Conservation (phyloP, 2,329 filamentous ascomycete genomes). For the Aspergillus proliferans region DNA sequence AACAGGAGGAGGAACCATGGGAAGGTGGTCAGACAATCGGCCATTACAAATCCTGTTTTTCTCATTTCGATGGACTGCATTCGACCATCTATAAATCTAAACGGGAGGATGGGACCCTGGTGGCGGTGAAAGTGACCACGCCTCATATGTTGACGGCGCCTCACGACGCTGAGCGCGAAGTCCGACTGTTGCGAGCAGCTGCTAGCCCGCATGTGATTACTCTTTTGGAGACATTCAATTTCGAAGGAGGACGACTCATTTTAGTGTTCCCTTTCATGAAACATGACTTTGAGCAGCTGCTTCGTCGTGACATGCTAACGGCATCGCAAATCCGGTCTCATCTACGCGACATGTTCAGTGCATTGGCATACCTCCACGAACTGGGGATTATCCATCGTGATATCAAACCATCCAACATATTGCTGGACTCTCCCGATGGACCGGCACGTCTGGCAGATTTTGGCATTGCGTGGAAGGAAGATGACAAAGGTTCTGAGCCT, state of each 20-base stretch:
- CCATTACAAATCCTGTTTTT: constrained; percentile 50
- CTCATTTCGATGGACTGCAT: constrained; percentile 64
- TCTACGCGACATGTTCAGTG: constrained; percentile 64
- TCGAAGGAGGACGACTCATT: constrained; percentile 66
- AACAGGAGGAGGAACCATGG: constrained; percentile 21
- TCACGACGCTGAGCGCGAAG: constrained; percentile 76
- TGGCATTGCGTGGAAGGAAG: constrained; percentile 77
- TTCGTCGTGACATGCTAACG: constrained; percentile 45
- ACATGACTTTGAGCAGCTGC: constrained; percentile 62
- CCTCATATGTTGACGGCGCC: constrained; percentile 67
- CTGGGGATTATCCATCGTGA: constrained; percentile 84
- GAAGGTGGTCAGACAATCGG: constrained; percentile 43
- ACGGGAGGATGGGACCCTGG: constrained; percentile 36
- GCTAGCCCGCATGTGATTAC: constrained; percentile 56
- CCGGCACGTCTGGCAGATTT: constrained; percentile 84
- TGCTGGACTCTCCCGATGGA: constrained; percentile 61
- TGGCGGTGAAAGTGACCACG: constrained; percentile 81
- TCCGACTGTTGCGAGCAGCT: constrained; percentile 62
- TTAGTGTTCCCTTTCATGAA: constrained; percentile 82
- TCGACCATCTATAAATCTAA: constrained; percentile 73
- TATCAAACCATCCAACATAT: constrained; percentile 84
- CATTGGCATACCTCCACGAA: constrained; percentile 64
- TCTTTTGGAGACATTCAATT: constrained; percentile 64
- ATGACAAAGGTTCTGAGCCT: constrained; percentile 54
- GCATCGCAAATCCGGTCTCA: constrained; percentile 39